Conservation (phyloP, 1,284 basidiomycete species). For the Cutaneotrichosporon sp. region DNA sequence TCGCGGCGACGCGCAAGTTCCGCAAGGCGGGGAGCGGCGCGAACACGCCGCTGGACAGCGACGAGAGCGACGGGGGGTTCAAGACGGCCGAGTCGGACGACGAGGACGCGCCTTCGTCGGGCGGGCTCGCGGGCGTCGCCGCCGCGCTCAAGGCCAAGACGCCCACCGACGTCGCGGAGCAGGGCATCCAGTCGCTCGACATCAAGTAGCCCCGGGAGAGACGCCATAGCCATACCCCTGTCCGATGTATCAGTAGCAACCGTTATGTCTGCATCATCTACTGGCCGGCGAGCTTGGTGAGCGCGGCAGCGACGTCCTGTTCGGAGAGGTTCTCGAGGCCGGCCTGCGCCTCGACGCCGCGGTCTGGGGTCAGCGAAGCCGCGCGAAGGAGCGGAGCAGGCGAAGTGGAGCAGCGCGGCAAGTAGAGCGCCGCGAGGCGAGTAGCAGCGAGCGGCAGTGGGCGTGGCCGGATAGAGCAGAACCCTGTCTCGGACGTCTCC, state of each 20-base stretch:
- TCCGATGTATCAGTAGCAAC: background rate
- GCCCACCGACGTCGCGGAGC: background rate
- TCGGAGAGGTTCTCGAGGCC: constrained; percentile 46
- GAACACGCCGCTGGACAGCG: background rate
- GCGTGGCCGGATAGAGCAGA: too few species aligned
- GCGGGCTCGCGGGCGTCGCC: background rate
- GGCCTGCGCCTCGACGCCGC: constrained; percentile 48
- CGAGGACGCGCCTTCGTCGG: background rate
- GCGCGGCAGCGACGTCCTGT: constrained; percentile 44
- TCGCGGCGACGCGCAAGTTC: constrained; percentile 16
- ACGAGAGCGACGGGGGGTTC: constrained; percentile 8
- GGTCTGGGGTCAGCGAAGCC: constrained; percentile 34
- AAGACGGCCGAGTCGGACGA: constrained; percentile 9
- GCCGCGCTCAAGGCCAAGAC: background rate
- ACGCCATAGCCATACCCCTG: too few species aligned
- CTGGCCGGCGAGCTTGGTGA: constrained; percentile 40
- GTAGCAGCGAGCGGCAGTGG: too few species aligned
- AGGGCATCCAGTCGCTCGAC: background rate
- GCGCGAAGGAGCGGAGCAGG: too few species aligned
- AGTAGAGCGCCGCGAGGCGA: too few species aligned
- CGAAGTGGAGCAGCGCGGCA: too few species aligned
- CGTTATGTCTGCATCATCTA: constrained; percentile 24
- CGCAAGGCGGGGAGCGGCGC: constrained; percentile 1
- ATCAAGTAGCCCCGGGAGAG: constrained; percentile 4
- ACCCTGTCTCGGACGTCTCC: too few species aligned